These are phyloP conservation scores for Picea mariana DNA, from an alignment of 83 land plant genomes.

Conservation along the genomic window DNA sequence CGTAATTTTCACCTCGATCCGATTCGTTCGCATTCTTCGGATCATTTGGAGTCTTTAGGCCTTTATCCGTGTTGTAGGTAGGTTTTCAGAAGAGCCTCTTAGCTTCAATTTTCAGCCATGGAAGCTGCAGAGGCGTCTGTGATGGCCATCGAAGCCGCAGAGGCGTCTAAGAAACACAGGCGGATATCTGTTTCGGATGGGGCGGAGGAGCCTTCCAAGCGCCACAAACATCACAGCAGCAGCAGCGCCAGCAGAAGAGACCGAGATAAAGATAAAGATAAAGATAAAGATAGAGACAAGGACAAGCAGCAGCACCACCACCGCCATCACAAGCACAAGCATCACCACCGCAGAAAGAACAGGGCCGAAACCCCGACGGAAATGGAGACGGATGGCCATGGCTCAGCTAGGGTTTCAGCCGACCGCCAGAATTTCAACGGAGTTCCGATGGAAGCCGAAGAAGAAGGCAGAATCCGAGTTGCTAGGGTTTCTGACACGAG, in stretches of 20 bases:
- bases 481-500: neutral
- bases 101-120: no score
- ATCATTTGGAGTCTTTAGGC: no score
- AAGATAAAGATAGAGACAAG: constrained; percentile 7
- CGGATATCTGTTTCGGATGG: constrained; percentile 29
- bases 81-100: no score
- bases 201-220: constrained; percentile 41
- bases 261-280: constrained; percentile 22
- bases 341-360: constrained; percentile 16
- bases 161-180: constrained; percentile 26
- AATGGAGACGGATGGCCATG: neutral
- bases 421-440: constrained; percentile 11
- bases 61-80: no score
- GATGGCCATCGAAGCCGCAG: neutral
- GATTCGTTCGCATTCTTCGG: no score
- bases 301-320: neutral
- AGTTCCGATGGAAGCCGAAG: neutral
- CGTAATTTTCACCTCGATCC: no score
- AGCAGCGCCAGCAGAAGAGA: constrained; percentile 13
- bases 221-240: constrained; percentile 49
- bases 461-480: neutral
- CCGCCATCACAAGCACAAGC: constrained; percentile 24
- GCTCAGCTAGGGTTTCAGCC: neutral
- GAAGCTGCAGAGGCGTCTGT: neutral
- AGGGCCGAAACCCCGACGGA: neutral